Evolutionary conservation across 2,329 filamentous ascomycete species (phyloP).

Genomic region (Sclerotinia glacialis): DNA sequence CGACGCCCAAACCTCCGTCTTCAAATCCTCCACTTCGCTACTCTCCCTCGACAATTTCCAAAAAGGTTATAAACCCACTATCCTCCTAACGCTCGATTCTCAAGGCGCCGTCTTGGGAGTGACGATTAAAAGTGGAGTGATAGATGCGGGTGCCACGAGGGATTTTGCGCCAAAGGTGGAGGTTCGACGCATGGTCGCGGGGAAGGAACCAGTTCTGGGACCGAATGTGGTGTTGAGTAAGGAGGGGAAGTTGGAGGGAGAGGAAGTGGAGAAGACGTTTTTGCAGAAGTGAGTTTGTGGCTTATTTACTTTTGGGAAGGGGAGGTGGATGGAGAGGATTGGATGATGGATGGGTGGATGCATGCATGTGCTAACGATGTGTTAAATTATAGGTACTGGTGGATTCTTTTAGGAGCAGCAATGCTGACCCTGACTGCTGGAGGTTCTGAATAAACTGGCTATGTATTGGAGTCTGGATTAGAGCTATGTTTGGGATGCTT

Average conservation of each 20-base stretch:
- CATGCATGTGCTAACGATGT: background rate
- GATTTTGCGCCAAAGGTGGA: slow-evolving; percentile 62
- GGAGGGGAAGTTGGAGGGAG: slow-evolving; percentile 56
- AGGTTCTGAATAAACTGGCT: slow-evolving; percentile 44
- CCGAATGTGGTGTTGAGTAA: slow-evolving; percentile 60
- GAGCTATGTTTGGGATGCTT: background rate
- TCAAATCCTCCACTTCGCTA: slow-evolving; percentile 56
- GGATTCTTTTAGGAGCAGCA: slow-evolving; percentile 54
- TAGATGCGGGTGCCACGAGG: slow-evolving; percentile 63
- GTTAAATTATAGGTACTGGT: slow-evolving; percentile 53
- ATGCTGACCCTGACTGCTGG: slow-evolving; percentile 54
- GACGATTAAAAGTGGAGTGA: slow-evolving; percentile 52
- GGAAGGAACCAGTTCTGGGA: slow-evolving; percentile 59
- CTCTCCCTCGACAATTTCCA: slow-evolving; percentile 55
- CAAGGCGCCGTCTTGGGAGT: slow-evolving; percentile 50
- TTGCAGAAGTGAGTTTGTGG: slow-evolving; percentile 60
- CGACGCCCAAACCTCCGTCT: slow-evolving; percentile 47
- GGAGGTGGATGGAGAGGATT: too few species aligned
- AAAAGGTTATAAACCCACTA: slow-evolving; percentile 59
- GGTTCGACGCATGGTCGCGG: slow-evolving; percentile 48
- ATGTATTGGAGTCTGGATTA: background rate
- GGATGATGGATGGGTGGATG: background rate
- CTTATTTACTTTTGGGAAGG: background rate
- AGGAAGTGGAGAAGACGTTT: slow-evolving; percentile 60
- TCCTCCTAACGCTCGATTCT: slow-evolving; percentile 52